phyloP scores from a whole-genome alignment of 116 monocot genomes.

The Posidonia oceanica region DNA sequence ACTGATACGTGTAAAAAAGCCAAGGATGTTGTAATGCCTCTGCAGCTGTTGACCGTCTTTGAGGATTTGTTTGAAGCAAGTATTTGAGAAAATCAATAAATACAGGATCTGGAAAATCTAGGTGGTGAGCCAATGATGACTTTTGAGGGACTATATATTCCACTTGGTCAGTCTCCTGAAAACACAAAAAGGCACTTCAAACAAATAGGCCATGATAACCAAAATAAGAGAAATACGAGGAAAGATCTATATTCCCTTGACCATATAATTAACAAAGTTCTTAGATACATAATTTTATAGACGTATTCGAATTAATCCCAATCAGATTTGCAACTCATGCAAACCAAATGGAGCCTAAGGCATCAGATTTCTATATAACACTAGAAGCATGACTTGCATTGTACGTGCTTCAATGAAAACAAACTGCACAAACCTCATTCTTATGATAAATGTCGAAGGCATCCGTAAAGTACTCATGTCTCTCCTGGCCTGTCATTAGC shows the following conservation, averaged over 20 bases:
- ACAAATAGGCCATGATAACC: not conserved
- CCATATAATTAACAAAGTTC: too few species aligned
- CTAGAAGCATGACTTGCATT: too few species aligned
- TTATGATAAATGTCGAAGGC: constrained; percentile 50
- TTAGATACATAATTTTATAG: too few species aligned
- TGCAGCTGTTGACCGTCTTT: constrained; percentile 61
- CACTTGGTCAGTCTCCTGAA: constrained; percentile 56
- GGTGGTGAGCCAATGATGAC: constrained; percentile 40
- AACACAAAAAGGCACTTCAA: not conserved
- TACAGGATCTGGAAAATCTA: constrained; percentile 42
- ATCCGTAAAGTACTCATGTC: constrained; percentile 70
- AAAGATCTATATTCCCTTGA: too few species aligned
- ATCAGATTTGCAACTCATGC: too few species aligned
- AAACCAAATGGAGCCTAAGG: too few species aligned
- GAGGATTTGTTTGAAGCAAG: constrained; percentile 75
- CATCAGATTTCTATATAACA: too few species aligned
- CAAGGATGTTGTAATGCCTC: constrained; percentile 83
- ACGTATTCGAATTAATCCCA: too few species aligned
- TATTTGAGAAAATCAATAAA: constrained; percentile 69
- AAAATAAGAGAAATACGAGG: not conserved
- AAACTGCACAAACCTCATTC: constrained; percentile 52
- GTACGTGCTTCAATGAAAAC: constrained; percentile 1
- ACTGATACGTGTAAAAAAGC: constrained; percentile 32
- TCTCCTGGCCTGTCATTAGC: constrained; percentile 53
- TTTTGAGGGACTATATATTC: constrained; percentile 63